Percentiles rank a stretch among this genome's conserved stretches.
These are phyloP conservation scores for Curvularia spicifera DNA, from an alignment of 2,329 filamentous ascomycete species.

Conservation along the genomic window DNA sequence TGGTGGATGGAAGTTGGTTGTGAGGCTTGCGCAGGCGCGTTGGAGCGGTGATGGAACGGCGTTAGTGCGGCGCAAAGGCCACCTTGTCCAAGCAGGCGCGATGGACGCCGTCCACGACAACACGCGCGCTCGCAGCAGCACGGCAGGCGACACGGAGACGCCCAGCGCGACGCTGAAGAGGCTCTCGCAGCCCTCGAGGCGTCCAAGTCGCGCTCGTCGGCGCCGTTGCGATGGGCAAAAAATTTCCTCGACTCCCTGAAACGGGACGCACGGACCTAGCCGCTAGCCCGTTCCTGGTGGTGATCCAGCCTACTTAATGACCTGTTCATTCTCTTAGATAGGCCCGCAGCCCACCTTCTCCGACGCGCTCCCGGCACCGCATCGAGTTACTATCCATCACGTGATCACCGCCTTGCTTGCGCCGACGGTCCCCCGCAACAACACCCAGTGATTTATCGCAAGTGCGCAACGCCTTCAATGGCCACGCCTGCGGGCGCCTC, in stretches of 20 bases:
- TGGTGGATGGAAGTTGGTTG: constrained; percentile 13
- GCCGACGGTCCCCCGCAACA: constrained; percentile 3
- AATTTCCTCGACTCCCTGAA: constrained; percentile 40
- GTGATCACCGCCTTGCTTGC: constrained; percentile 23
- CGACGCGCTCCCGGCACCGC: constrained; percentile 38
- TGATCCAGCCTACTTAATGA: constrained; percentile 27
- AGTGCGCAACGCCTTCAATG: constrained; percentile 27
- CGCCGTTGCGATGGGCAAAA: constrained; percentile 35
- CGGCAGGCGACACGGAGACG: neutral
- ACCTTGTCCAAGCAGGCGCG: constrained; percentile 27
- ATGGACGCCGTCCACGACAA: constrained; percentile 8
- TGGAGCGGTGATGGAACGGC: constrained; percentile 29
- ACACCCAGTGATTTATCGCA: neutral
- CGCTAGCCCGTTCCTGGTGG: constrained; percentile 28
- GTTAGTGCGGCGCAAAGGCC: constrained; percentile 31
- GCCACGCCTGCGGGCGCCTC: constrained; percentile 27
- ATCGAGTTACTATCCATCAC: constrained; percentile 34
- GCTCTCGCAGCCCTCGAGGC: neutral
- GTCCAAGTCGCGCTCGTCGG: constrained; percentile 17
- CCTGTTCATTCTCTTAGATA: constrained; percentile 34
- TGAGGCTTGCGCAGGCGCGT: constrained; percentile 18
- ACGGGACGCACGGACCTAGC: constrained; percentile 29
- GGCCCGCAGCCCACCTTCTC: constrained; percentile 40
- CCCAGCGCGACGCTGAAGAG: neutral
- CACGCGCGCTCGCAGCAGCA: neutral